Evolutionary conservation across 2,329 filamentous ascomycete genomes (phyloP), one percentile per base, ranked within the genome.

Genomic region (Cadophora sp.): DNA sequence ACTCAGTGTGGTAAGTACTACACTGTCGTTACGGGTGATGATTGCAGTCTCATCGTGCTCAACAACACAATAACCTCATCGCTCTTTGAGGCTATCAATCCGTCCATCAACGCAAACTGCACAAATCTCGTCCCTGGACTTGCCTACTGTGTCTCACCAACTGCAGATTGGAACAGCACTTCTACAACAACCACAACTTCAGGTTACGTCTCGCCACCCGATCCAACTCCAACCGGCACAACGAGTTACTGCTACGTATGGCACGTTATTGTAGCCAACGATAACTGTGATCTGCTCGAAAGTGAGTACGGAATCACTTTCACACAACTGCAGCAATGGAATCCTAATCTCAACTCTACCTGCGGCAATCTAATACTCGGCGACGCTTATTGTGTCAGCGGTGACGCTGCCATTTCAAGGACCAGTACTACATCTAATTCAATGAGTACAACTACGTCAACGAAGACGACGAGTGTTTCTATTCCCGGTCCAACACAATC

Each of bases 121-220:
- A 66, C 71, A 1, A 77, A 78, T 67, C 70, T 78, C 36, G 74
- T 75, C 70, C 70, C 73, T 27, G 77, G 75, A 14, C 51, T 70
- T 22, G 67, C 63, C 6, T 73, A 73, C 51, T 74, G 72, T 56
- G 71, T 74, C 13, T 30, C 14, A 9, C 64, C 66, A 20, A 58
- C 58, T 24, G 39, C 30, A 20, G 20, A 62, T n/a, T 65, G 62
- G 58, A 62, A 65, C 27, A 43, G 16, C 36, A 65, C 56, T 24
- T 27, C 24, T 43, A 39, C 33, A 48, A 18, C 18, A 14, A 39
- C 14, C 43, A 56, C 13, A 33, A 62, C 39, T 47, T 53, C 59
- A 45, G 48, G 45, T 9, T 43, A 36, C 7, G 36, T 59, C 20
- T n/a, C 45, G 18, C 36, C 59, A 41, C 59, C 65, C 14, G 50